Evolutionary conservation across 305 asterid genomes (phyloP).

Genomic region (Rubia balearica): DNA sequence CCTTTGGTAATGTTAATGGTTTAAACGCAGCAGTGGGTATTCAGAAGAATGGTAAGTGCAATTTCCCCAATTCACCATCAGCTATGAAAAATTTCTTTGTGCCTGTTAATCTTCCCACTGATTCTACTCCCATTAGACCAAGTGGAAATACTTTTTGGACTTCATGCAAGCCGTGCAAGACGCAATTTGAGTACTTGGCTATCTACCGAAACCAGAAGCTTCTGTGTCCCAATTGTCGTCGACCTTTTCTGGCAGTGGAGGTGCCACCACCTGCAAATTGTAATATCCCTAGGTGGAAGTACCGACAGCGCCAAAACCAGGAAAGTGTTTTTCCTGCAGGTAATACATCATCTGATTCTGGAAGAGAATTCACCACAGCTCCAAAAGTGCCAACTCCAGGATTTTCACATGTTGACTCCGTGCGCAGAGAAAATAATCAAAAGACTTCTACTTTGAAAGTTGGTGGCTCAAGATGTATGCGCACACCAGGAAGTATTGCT

Average conservation of each 20-base stretch:
- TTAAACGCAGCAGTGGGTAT: constrained; percentile 18
- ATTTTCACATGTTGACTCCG: constrained; percentile 9
- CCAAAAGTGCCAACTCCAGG: constrained; percentile 12
- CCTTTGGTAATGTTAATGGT: constrained; percentile 13
- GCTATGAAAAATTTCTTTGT: background rate
- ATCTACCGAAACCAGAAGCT: constrained; percentile 34
- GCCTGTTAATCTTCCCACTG: constrained; percentile 8
- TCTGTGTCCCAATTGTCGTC: constrained; percentile 35
- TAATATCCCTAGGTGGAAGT: constrained; percentile 7
- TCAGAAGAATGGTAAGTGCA: constrained; percentile 1
- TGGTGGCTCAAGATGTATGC: constrained; percentile 10
- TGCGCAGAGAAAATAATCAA: constrained; percentile 1
- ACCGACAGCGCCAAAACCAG: constrained; percentile 20
- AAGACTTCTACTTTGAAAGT: constrained; percentile 5
- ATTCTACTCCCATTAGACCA: constrained; percentile 17
- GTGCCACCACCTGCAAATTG: constrained; percentile 26
- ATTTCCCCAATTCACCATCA: constrained; percentile 6
- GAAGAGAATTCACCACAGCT: constrained; percentile 15
- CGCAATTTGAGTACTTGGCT: constrained; percentile 30
- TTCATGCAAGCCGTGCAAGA: constrained; percentile 36
- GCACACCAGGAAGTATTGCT: constrained; percentile 18
- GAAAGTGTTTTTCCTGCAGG: constrained; percentile 13
- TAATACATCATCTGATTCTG: constrained; percentile 16
- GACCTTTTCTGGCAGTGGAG: constrained; percentile 41
- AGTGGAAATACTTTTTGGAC: constrained; percentile 49